Percentiles rank a stretch among this genome's conserved stretches.
These are phyloP conservation scores for Millerozyma miso DNA, from an alignment of 805 yeast species.

Conservation along the genomic window DNA sequence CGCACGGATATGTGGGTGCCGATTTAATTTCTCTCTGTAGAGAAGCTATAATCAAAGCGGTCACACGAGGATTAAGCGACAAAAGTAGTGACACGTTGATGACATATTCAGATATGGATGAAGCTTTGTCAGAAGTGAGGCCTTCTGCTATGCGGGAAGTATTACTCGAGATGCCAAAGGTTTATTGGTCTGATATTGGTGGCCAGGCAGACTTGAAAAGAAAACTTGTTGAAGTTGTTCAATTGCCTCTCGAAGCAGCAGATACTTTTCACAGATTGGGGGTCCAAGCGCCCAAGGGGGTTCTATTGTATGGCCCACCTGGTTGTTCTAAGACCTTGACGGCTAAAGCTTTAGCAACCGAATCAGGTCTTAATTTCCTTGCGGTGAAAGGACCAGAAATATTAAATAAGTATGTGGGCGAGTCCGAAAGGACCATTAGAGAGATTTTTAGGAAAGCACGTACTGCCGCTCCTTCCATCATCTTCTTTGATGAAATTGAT, in stretches of 20 bases:
- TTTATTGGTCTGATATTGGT: slow-evolving; percentile 91
- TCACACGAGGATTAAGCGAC: slow-evolving; percentile 52
- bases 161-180: slow-evolving; percentile 89
- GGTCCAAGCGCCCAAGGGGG: slow-evolving; percentile 88
- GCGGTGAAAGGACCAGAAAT: slow-evolving; percentile 98
- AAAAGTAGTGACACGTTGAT: slow-evolving; percentile 40
- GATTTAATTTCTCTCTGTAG: slow-evolving; percentile 84
- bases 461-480: slow-evolving; percentile 91
- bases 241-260: slow-evolving; percentile 80
- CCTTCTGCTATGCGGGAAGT: slow-evolving; percentile 98
- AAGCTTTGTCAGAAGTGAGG: slow-evolving; percentile 72
- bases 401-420: slow-evolving; percentile 94
- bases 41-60: slow-evolving; percentile 83
- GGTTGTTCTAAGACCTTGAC: slow-evolving; percentile 95
- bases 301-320: slow-evolving; percentile 93
- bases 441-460: slow-evolving; percentile 91
- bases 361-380: slow-evolving; percentile 86
- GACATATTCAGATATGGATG: slow-evolving; percentile 53
- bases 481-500: slow-evolving; percentile 95
- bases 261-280: slow-evolving; percentile 76
- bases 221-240: slow-evolving; percentile 85
- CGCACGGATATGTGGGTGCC: slow-evolving; percentile 98
- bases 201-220: slow-evolving; percentile 84
- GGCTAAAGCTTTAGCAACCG: slow-evolving; percentile 94
- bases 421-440: slow-evolving; percentile 87